Base-by-base conservation (phyloP, 148 eudicot genomes). In the Vaccinium macrocarpon region DNA sequence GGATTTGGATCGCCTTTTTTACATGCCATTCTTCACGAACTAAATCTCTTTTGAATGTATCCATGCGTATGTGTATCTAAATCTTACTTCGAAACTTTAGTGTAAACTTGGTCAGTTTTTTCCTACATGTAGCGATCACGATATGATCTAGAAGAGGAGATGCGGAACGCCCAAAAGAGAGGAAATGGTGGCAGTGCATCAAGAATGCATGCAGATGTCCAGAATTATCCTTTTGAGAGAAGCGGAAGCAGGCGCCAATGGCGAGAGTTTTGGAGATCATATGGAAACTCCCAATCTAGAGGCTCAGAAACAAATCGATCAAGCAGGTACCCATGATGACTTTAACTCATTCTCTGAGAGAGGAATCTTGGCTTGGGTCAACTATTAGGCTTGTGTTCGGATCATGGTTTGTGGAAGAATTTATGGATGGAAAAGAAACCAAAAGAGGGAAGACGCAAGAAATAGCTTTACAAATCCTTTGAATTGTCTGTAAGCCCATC, bases 61-160 rank as follows among this genome's bases (percentile, higher is more conserved):
- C 13, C 6, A 35, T 25, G 12, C 19, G 19, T 27, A n/a, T 62
- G 9, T n/a, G 16, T 4, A 2, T 19, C 29, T 23, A 21, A 49
- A 64, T 56, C 51, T 71, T 38, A 29, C 80, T 77, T 53, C 46
- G 38, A 2, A 27, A 32, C 27, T 82, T 72, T 38, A 6, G 38
- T 23, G 61, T 52, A 81, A 42, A 32, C 75, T 57, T 75, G 79
- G 76, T 27, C 19, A 32, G 21, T 74, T 88, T 51, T 27, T 66
- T 21, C 64, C 76, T 50, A 25, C 81, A 84, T 88, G 78, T 87
- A 96, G 99, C 93, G 98, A 13, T 86, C 90, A 64, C 93, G 85
- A 14, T 92, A 93, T 87, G 99, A 93, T 83, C 88, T 88, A 38
- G 96, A 94, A 72, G 99, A 96, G 83, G 94, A 92, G 87, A 87